Conservation (phyloP, 1,284 basidiomycete species). For the Leccinum subrobustum region DNA sequence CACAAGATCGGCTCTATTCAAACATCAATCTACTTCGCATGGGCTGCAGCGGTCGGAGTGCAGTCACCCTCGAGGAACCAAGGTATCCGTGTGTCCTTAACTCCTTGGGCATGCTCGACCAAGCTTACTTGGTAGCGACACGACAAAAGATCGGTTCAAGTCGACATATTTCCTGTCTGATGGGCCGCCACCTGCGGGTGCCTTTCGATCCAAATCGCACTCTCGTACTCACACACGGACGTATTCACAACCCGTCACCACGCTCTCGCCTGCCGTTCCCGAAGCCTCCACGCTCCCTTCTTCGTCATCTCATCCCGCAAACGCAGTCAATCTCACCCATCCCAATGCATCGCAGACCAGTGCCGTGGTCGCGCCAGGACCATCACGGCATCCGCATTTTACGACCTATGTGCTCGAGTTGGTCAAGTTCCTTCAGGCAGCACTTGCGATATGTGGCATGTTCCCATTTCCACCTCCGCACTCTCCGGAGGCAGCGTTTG, state of each 20-base stretch:
- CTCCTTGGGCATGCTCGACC: conserved; percentile 7
- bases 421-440: conserved; percentile 68
- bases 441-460: conserved; percentile 67
- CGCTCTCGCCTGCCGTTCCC: conserved; percentile 29
- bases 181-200: conserved; percentile 22
- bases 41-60: conserved; percentile 74
- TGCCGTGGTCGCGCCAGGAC: conserved; percentile 4
- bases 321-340: conserved; percentile 6
- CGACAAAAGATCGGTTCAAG: conserved; percentile 75
- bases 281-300: conserved; percentile 16
- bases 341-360: conserved; percentile 17
- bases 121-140: conserved; percentile 47
- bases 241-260: conserved; percentile 28
- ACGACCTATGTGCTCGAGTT: conserved; percentile 64
- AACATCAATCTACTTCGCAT: conserved; percentile 78
- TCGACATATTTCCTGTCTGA: conserved; percentile 64
- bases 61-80: conserved; percentile 72
- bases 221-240: conserved; percentile 31
- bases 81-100: conserved; percentile 38
- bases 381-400: conserved; percentile 32
- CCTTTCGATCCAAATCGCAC: conserved; percentile 31
- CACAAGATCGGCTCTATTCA: conserved; percentile 64
- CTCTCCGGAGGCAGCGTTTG: conserved; percentile 34
- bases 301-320: conserved; percentile 20
- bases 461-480: conserved; percentile 36